Evolutionary conservation across 2,329 filamentous ascomycete species (phyloP), one percentile per base, ranked within the genome.

Genomic region (Talaromyces sp.): DNA sequence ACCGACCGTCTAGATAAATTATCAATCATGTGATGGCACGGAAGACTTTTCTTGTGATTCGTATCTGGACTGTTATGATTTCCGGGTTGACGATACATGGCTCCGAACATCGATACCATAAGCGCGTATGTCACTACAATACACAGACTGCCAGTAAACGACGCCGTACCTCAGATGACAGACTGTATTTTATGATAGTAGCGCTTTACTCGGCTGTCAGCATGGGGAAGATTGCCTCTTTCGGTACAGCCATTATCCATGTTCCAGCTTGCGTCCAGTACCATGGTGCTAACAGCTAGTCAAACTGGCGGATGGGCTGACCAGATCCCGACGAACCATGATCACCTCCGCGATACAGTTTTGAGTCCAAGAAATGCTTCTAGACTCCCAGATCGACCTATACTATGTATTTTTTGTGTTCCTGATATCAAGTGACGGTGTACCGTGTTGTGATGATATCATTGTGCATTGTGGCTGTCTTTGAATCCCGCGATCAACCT

Each of bases 401-500:
- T 35, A 2, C 6, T 4, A 37, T 10, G 13, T 22, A 22, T 39
- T 52, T 49, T 8, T 13, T 13, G 9, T 16, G 19, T 41, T 43
- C 13, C 11, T 43, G 13, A 22, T 45, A 45, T 59, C 56, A 45
- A 31, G 27, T 59, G 56, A 59, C 37, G 33, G 27, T 41, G 39
- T 41, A 14, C 39, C 13, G 3, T 33, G 37, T 43, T 19, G 56
- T 19, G 22, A 43, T 59, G 37, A 58, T 58, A 43, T 43, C 56
- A 31, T 59, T 31, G 56, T 19, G 56, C 37, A 59, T 59, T 59
- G 56, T 45, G 56, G 56, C 56, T 59, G n/a, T 37, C 22, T 56
- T 24, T 56, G 52, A 56, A 56, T 37, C 33, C 52, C 33, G 52
- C 52, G n/a, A 24, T 22, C 11, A 56, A 54, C n/a, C n/a, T 22